phyloP scores from a whole-genome alignment of 1,284 basidiomycete genomes.

The Ustilago xerochloae region DNA sequence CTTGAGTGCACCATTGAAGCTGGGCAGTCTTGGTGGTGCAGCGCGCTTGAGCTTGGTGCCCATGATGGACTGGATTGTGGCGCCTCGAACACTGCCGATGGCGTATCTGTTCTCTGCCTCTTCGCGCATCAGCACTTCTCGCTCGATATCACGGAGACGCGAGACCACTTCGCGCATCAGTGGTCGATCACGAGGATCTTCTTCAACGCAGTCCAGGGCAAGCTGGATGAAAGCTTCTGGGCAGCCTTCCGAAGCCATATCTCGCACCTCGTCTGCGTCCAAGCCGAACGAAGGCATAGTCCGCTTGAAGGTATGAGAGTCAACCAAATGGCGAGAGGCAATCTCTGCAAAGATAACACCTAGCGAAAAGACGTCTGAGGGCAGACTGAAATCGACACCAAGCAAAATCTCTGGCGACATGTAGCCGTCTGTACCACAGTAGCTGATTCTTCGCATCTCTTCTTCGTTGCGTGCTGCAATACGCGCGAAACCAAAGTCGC shows the following conservation, averaged over 20 bases:
- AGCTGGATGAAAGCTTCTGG: slow-evolving; percentile 82
- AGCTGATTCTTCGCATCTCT: slow-evolving; percentile 89
- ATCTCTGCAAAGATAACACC: slow-evolving; percentile 97
- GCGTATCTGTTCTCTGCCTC: slow-evolving; percentile 69
- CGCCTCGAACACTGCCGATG: slow-evolving; percentile 76
- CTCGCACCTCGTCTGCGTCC: slow-evolving; percentile 79
- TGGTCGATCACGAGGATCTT: slow-evolving; percentile 79
- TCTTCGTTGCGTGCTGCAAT: slow-evolving; percentile 91
- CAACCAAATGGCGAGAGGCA: slow-evolving; percentile 82
- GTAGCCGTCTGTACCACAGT: slow-evolving; percentile 87
- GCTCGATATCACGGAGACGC: slow-evolving; percentile 80
- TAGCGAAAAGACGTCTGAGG: slow-evolving; percentile 92
- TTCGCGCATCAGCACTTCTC: slow-evolving; percentile 71
- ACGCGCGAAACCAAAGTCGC: slow-evolving; percentile 91
- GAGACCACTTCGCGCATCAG: slow-evolving; percentile 81
- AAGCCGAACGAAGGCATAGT: slow-evolving; percentile 74
- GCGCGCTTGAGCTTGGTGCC: slow-evolving; percentile 52
- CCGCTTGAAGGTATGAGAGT: slow-evolving; percentile 70
- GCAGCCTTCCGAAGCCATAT: slow-evolving; percentile 79
- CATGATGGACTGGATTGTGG: slow-evolving; percentile 54
- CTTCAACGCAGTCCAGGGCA: slow-evolving; percentile 80
- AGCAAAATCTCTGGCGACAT: slow-evolving; percentile 87
- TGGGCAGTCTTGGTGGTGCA: slow-evolving; percentile 80
- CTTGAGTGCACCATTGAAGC: slow-evolving; percentile 81
- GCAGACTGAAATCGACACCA: slow-evolving; percentile 88